Evolutionary conservation across 306 rosid genomes (phyloP).

Genomic region (Mimosa bimucronata): DNA sequence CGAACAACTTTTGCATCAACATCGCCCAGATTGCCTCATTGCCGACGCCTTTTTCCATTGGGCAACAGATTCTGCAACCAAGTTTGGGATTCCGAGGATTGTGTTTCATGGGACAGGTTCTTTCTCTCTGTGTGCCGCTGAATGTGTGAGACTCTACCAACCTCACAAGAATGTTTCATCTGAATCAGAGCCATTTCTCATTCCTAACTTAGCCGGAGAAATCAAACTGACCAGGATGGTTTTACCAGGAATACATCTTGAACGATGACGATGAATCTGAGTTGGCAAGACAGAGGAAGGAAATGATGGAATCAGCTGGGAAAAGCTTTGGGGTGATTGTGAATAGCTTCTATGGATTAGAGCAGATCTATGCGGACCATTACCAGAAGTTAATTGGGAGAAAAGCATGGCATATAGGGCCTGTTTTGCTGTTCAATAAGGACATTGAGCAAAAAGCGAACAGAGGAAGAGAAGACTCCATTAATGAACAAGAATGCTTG

Average conservation of each 20-base stretch:
- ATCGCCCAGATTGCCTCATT: conserved; percentile 49
- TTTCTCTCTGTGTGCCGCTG: conserved; percentile 48
- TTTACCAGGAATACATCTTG: conserved; percentile 29
- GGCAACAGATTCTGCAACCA: conserved; percentile 53
- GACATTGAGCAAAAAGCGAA: conserved; percentile 38
- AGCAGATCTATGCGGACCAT: conserved; percentile 56
- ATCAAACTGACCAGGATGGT: conserved; percentile 47
- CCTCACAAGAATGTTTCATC: conserved; percentile 51
- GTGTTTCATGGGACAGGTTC: conserved; percentile 55
- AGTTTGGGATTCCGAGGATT: conserved; percentile 56
- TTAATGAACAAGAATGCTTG: conserved; percentile 44
- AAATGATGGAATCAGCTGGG: conserved; percentile 29
- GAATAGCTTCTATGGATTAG: conserved; percentile 60
- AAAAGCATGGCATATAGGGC: conserved; percentile 67
- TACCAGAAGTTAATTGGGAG: conserved; percentile 48
- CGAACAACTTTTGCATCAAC: conserved; percentile 42
- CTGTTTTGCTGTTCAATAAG: conserved; percentile 41
- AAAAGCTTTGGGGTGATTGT: conserved; percentile 52
- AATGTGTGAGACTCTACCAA: conserved; percentile 34
- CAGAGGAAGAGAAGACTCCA: conserved; percentile 47
- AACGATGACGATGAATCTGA: neutral
- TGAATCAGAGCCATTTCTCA: conserved; percentile 47
- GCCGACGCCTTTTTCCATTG: conserved; percentile 56
- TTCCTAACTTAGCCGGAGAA: conserved; percentile 55
- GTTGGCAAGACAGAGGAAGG: conserved; percentile 2